These are phyloP conservation scores for Lichtheimia hyalospora DNA, from an alignment of 371 early-diverging fungal genomes.

Conservation along the genomic window DNA sequence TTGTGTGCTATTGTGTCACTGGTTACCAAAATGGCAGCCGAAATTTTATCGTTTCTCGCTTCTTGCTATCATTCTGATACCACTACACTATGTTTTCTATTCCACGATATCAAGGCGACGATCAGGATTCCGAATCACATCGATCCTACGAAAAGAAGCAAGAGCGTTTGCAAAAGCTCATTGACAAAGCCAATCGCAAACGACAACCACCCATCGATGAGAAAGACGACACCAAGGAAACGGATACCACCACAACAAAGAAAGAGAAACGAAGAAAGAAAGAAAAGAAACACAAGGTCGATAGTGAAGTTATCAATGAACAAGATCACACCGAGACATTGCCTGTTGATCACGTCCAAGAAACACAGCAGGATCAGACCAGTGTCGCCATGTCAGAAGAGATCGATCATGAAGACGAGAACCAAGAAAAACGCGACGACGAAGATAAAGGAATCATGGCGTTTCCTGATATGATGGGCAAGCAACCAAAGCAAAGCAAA, in stretches of 20 bases:
- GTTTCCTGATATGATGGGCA: conserved; percentile 37
- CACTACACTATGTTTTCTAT: conserved; percentile 15
- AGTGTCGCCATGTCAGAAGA: neutral
- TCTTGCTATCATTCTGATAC: neutral
- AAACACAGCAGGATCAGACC: neutral
- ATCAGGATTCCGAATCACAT: conserved; percentile 5
- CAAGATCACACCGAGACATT: neutral
- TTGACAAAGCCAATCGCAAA: conserved; percentile 13
- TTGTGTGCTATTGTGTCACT: no score
- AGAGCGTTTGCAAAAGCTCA: conserved; percentile 9
- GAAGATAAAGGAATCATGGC: conserved; percentile 35
- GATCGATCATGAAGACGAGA: neutral
- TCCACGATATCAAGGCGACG: conserved; percentile 19
- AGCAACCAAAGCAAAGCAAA: conserved; percentile 30
- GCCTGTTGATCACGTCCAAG: neutral
- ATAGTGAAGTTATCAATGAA: neutral
- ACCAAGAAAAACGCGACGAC: conserved; percentile 10
- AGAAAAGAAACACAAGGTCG: neutral
- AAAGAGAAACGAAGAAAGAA: conserved; percentile 10
- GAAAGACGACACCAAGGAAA: neutral
- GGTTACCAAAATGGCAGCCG: neutral
- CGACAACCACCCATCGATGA: conserved; percentile 10
- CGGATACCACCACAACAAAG: neutral
- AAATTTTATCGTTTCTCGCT: neutral
- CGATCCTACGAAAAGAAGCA: conserved; percentile 16